Conservation (phyloP, 23 red algal species). For the Gracilaria gracilis region DNA sequence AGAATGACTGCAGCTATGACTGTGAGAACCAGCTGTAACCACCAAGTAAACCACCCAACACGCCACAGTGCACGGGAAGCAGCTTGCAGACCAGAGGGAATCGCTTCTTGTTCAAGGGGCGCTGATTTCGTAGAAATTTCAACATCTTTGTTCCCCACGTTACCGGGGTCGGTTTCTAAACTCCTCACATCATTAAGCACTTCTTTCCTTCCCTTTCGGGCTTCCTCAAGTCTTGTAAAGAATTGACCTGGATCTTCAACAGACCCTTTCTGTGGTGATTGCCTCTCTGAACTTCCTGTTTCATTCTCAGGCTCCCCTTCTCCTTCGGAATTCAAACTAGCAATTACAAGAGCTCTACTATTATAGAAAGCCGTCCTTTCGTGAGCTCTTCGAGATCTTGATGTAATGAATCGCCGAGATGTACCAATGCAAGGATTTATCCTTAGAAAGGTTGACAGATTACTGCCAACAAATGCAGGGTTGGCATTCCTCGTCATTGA, state of each 20-base stretch:
- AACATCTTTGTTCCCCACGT: background rate
- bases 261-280: background rate
- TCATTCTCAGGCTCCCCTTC: background rate
- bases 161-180: background rate
- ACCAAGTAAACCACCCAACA: conserved; percentile 79
- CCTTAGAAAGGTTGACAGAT: background rate
- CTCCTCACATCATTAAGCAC: background rate
- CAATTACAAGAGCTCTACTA: background rate
- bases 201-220: background rate
- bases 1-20: conserved; percentile 78
- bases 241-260: background rate
- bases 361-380: background rate
- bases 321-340: background rate
- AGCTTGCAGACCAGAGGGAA: conserved; percentile 4
- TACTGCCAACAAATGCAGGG: background rate
- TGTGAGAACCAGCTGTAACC: conserved; percentile 73
- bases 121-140: background rate
- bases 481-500: background rate
- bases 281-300: background rate
- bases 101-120: background rate
- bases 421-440: background rate
- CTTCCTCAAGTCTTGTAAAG: conserved; percentile 6
- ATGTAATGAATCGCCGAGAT: background rate
- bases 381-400: background rate
- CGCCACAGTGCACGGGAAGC: conserved; percentile 69